Base-by-base conservation (phyloP, 2,329 filamentous ascomycete species). In the Herpotrichia juniperi region DNA sequence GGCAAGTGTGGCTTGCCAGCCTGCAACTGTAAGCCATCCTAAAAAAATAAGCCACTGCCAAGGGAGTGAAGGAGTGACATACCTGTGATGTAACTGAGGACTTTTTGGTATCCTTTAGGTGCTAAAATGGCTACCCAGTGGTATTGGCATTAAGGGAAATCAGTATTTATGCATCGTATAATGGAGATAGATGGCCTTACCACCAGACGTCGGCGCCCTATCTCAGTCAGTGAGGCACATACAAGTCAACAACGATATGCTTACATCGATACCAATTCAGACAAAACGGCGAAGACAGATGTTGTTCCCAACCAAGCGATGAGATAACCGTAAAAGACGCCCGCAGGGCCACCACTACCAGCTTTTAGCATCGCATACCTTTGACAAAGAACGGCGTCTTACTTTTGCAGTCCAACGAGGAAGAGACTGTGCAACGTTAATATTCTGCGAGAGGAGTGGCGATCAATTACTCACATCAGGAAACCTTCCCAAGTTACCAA, bases 1-100 rank as follows among this genome's bases (percentile, higher is more conserved):
- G 25, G 66, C 75, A 50, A 59, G 57, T 42, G 56, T 57, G 4
- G 73, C 71, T 54, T 76, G 72, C 74, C 75, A 77, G 5, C 72
- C 74, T 8, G 67, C 54, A 1, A 75, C 62, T n/a, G 70, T 73
- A 22, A 76, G 66, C 77, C 77, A 79, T 12, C 76, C 76, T 57
- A 65, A 31, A n/a, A n/a, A n/a, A n/a, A n/a, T n/a, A n/a, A n/a
- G n/a, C n/a, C n/a, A n/a, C n/a, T n/a, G n/a, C n/a, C n/a, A n/a
- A n/a, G n/a, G n/a, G n/a, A n/a, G n/a, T n/a, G n/a, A n/a, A n/a
- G n/a, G n/a, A n/a, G n/a, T n/a, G n/a, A n/a, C 26, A 24, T 51
- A 68, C 66, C 71, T 10, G 72, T 70, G 17, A 76, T 63, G 50
- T 77, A 79, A 51, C 74, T 76, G n/a, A 77, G 60, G 11, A 74